phyloP scores from a whole-genome alignment of 768 basidiomycete species.

The Astraeus odoratus region DNA sequence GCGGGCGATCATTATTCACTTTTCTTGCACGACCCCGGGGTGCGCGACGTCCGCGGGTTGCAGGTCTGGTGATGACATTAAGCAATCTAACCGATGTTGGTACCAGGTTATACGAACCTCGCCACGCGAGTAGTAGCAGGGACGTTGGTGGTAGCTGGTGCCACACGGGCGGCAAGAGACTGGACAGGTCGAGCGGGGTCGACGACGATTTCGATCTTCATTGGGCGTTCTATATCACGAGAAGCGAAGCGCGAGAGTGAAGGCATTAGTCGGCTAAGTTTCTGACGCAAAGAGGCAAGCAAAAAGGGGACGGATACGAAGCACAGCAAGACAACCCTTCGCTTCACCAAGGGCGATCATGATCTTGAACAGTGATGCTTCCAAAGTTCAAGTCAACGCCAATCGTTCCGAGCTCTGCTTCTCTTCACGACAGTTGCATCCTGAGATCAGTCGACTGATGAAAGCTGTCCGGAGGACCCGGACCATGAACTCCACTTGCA shows the following conservation, averaged over 20 bases:
- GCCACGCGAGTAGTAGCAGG: conserved; percentile 24
- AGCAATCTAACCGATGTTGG: not conserved
- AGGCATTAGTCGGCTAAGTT: conserved; percentile 28
- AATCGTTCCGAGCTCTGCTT: conserved; percentile 10
- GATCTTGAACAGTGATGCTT: conserved; percentile 16
- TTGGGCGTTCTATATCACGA: conserved; percentile 74
- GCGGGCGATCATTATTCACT: conserved; percentile 44
- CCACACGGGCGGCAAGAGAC: conserved; percentile 78
- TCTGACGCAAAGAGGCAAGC: conserved; percentile 28
- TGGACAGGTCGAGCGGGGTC: conserved; percentile 70
- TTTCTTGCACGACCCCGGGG: conserved; percentile 40
- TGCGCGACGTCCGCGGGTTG: conserved; percentile 40
- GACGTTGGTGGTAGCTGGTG: conserved; percentile 50
- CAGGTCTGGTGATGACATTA: conserved; percentile 20
- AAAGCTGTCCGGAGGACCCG: conserved; percentile 22
- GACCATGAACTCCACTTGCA: conserved; percentile 24
- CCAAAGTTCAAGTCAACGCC: conserved; percentile 16
- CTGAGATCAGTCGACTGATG: conserved; percentile 30
- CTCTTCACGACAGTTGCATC: conserved; percentile 23
- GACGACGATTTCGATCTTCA: conserved; percentile 98
- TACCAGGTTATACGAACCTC: conserved; percentile 27
- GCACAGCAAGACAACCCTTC: conserved; percentile 20
- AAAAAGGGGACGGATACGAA: conserved; percentile 41
- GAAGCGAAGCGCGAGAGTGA: conserved; percentile 27
- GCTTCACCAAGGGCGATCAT: conserved; percentile 18